These are phyloP conservation scores for Tinospora cordifolia DNA, from an alignment of 164 flowering plant genomes.

Conservation along the genomic window DNA sequence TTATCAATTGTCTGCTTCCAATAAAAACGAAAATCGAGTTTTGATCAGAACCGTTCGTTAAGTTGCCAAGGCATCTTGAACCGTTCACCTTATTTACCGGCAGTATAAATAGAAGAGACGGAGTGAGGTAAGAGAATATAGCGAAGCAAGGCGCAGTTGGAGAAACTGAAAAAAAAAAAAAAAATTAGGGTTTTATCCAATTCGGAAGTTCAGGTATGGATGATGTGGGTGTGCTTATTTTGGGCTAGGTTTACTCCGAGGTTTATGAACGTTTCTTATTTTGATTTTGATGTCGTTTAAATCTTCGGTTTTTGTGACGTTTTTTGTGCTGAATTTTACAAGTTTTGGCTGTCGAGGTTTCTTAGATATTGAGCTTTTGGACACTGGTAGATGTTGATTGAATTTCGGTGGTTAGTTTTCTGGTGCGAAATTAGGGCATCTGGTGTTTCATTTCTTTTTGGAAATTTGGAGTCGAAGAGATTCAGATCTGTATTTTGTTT, in stretches of 20 bases:
- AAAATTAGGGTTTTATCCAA: slow-evolving; percentile 6
- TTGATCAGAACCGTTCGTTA: neutral
- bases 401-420: neutral
- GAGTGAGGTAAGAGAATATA: neutral
- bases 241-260: neutral
- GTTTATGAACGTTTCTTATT: neutral
- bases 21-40: neutral
- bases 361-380: neutral
- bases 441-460: neutral
- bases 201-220: neutral
- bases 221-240: neutral
- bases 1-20: neutral
- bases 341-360: neutral
- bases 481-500: neutral
- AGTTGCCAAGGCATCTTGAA: neutral
- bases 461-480: neutral
- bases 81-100: neutral
- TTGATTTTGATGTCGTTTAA: neutral
- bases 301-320: neutral
- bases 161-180: neutral
- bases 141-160: neutral
- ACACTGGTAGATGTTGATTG: neutral
- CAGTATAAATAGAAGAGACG: slow-evolving; percentile 6
- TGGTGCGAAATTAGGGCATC: neutral
- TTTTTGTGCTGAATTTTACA: neutral